A percentile compares a stretch with the other conserved stretches of the same genome.
phyloP scores from a whole-genome alignment of 1,284 basidiomycete genomes.

The Microbotryum silenes-acaulis region DNA sequence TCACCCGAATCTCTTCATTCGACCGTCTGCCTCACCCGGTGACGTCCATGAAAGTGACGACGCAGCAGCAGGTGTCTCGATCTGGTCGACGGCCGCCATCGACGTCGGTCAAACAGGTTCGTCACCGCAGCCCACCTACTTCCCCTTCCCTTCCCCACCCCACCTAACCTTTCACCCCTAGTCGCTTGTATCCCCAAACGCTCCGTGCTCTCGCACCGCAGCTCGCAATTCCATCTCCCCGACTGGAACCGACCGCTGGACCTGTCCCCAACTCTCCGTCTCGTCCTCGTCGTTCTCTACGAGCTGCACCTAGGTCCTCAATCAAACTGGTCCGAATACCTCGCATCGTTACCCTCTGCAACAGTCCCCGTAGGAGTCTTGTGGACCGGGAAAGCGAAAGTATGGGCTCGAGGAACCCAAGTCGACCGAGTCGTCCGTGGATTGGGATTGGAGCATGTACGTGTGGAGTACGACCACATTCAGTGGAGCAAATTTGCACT shows the following conservation, averaged over 20 bases:
- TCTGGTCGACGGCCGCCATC: too few relatives aligned
- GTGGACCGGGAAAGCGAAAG: slow-evolving; percentile 37
- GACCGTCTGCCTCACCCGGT: too few relatives aligned
- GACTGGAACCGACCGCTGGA: background rate
- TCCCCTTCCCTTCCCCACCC: too few relatives aligned
- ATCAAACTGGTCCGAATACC: slow-evolving; percentile 42
- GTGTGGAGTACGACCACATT: slow-evolving; percentile 4
- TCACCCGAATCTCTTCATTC: too few relatives aligned
- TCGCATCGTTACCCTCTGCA: slow-evolving; percentile 39
- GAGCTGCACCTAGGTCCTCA: slow-evolving; percentile 39
- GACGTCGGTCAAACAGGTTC: too few relatives aligned
- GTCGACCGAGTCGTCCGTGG: slow-evolving; percentile 36
- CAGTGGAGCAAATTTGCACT: too few relatives aligned
- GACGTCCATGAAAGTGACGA: too few relatives aligned
- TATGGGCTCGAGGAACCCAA: slow-evolving; percentile 40
- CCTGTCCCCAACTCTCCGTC: slow-evolving; percentile 34
- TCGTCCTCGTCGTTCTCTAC: slow-evolving; percentile 41
- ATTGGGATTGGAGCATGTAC: slow-evolving; percentile 35
- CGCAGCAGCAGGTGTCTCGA: too few relatives aligned
- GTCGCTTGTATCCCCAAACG: slow-evolving; percentile 42
- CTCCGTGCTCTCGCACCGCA: slow-evolving; percentile 39
- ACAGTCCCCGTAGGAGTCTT: slow-evolving; percentile 37
- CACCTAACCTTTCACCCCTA: slow-evolving; percentile 11
- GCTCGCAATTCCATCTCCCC: slow-evolving; percentile 28
- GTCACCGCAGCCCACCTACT: too few relatives aligned